Percentiles rank a stretch among this genome's conserved stretches.
Conservation (phyloP, 495 filamentous ascomycete genomes). For the Tuber brumale region DNA sequence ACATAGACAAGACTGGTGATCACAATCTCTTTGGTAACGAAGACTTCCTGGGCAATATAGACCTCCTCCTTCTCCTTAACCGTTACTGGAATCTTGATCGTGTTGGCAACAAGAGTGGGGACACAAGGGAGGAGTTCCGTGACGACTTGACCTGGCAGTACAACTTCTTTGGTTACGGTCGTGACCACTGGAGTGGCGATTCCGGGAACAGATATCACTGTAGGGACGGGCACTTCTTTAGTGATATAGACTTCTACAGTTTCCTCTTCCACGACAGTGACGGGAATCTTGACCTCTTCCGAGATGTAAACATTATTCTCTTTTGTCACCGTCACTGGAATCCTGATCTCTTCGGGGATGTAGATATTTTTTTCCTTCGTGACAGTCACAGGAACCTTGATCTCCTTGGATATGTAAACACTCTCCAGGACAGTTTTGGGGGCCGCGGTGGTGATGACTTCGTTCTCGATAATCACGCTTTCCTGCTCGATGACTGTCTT, state of each 20-base stretch:
- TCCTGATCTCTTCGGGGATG: constrained; percentile 16
- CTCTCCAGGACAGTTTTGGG: constrained; percentile 24
- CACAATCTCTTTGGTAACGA: constrained; percentile 16
- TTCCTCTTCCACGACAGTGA: constrained; percentile 31
- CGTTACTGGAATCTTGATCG: constrained; percentile 11
- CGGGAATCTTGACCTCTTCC: constrained; percentile 22
- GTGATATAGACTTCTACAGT: constrained; percentile 21
- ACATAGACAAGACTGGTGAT: constrained; percentile 23
- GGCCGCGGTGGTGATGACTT: constrained; percentile 30
- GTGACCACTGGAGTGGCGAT: constrained; percentile 21
- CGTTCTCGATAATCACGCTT: constrained; percentile 21
- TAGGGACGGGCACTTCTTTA: constrained; percentile 11
- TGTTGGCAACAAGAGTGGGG: constrained; percentile 19
- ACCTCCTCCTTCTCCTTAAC: constrained; percentile 26
- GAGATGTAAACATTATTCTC: constrained; percentile 28
- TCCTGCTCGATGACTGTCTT: constrained; percentile 9
- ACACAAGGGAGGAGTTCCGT: constrained; percentile 18
- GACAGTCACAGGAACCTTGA: constrained; percentile 24
- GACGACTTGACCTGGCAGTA: constrained; percentile 23
- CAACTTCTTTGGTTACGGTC: constrained; percentile 26
- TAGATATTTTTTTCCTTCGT: constrained; percentile 21
- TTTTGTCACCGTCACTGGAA: constrained; percentile 33
- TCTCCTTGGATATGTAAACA: constrained; percentile 25
- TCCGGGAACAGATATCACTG: constrained; percentile 23
- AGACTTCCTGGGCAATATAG: constrained; percentile 24